phyloP scores from a whole-genome alignment of 305 asterid species.

The Fraxinus sp. region DNA sequence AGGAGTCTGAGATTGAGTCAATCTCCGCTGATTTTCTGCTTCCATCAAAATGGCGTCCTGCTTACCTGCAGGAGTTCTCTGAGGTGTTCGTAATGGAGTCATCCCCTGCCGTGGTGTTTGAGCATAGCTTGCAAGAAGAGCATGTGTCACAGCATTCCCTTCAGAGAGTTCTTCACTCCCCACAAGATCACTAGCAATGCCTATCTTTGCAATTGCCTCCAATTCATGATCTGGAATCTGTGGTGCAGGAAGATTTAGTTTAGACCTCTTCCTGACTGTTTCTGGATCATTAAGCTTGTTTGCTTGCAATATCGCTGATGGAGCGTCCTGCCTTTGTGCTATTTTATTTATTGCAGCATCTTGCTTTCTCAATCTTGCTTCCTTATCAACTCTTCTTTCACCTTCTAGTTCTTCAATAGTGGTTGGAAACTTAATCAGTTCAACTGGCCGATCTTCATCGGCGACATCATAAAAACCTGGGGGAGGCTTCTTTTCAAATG shows the following conservation, averaged over 20 bases:
- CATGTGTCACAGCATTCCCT: conserved; percentile 94
- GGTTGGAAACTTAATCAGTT: conserved; percentile 80
- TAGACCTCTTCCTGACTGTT: conserved; percentile 81
- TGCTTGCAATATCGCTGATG: conserved; percentile 86
- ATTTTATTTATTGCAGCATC: conserved; percentile 88
- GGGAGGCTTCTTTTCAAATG: conserved; percentile 95
- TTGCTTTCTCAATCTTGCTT: conserved; percentile 89
- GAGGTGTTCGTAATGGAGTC: conserved; percentile 91
- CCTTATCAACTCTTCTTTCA: conserved; percentile 87
- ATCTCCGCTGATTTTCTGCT: conserved; percentile 89
- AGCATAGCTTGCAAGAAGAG: conserved; percentile 82
- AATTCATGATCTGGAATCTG: conserved; percentile 93
- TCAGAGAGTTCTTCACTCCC: conserved; percentile 80
- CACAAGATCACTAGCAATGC: conserved; percentile 79
- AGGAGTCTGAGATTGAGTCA: conserved; percentile 85
- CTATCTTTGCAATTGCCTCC: conserved; percentile 96
- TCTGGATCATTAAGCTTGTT: conserved; percentile 96
- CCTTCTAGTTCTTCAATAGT: conserved; percentile 98
- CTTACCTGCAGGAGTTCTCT: conserved; percentile 85
- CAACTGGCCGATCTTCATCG: conserved; percentile 79
- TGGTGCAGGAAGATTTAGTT: conserved; percentile 87
- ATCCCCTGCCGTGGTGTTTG: conserved; percentile 85
- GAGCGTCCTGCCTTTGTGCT: conserved; percentile 93
- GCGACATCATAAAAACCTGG: conserved; percentile 88
- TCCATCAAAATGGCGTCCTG: conserved; percentile 98